Evolutionary conservation across 2,329 filamentous ascomycete species (phyloP).

Genomic region (Paecilomyces niveus): DNA sequence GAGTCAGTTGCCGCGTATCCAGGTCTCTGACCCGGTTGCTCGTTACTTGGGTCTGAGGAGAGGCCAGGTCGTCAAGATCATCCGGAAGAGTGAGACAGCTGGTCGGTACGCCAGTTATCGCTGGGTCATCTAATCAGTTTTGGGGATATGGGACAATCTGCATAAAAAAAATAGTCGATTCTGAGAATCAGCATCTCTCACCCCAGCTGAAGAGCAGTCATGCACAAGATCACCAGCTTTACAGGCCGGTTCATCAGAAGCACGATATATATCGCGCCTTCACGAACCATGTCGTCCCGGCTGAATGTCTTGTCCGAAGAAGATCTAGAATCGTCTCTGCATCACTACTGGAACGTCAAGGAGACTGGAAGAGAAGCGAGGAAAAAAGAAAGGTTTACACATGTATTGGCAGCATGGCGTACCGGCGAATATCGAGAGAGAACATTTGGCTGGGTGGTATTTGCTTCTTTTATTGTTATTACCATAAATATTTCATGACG

Average conservation of each 20-base stretch:
- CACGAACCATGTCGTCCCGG: background rate
- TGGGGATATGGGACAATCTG: background rate
- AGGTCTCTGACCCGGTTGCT: constrained; percentile 85
- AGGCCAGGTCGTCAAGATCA: constrained; percentile 97
- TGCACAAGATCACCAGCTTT: too few species aligned
- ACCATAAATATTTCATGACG: constrained; percentile 2
- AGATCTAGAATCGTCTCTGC: background rate
- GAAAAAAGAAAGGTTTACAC: constrained; percentile 20
- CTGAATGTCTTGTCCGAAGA: background rate
- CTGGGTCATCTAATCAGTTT: constrained; percentile 45
- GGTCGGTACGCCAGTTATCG: constrained; percentile 95
- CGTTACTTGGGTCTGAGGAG: constrained; percentile 84
- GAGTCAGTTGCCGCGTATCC: constrained; percentile 88
- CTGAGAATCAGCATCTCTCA: too few species aligned
- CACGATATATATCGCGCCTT: too few species aligned
- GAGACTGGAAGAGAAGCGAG: constrained; percentile 7
- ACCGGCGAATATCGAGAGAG: constrained; percentile 24
- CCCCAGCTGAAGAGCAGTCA: background rate
- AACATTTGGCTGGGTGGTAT: background rate
- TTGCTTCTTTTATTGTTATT: constrained; percentile 5
- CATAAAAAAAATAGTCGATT: background rate
- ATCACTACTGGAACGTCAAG: background rate
- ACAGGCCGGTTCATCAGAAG: too few species aligned
- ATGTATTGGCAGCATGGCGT: constrained; percentile 32
- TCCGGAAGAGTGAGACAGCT: constrained; percentile 88